Evolutionary conservation across 345 rosid genomes (phyloP), one percentile per base, ranked within the genome.

Genomic region (Odontarrhena argentea): DNA sequence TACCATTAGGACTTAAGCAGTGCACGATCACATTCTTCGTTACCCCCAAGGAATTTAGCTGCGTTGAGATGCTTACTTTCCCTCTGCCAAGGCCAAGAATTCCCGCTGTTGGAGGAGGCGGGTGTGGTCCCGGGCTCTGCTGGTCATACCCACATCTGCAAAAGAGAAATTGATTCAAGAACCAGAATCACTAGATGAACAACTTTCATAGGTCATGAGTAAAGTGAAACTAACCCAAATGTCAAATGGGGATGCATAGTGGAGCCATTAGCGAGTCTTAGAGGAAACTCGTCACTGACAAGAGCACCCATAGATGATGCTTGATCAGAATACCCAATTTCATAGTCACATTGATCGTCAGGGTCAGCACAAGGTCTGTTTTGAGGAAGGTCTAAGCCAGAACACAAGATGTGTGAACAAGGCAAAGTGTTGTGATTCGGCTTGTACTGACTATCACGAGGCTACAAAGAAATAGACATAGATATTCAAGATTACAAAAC

Each of bases 101-200:
- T 51, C 97, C 99, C 0, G 81, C 76, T 6, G 87, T 86, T 18
- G 87, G 66, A 70, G 92, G 86, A 18, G 92, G 86, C 67, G 85
- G 26, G 44, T 71, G 77, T 24, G 78, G 76, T 45, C 85, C 79
- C 0, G 79, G 86, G 64, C 68, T 50, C 1, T 76, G 66, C 67
- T 83, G 89, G 77, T 94, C 76, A 74, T 90, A 94, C 45, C 92
- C 97, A 60, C 99, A 94, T 57, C 99, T 90, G 67, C 22, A 59
- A 57, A 41, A 51, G 24, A 63, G 1, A 26, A 36, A 10, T 32
- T 26, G 13, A 45, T 65, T 18, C n/a, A 41, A 50, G 35, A 43
- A 46, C 42, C 55, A 57, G 14, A 30, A 71, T 71, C 55, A 64
- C 51, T 28, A 37, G 61, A 52, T 35, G 18, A 40, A 28, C 53